These are phyloP conservation scores for Alnus glutinosa DNA, from an alignment of 306 rosid genomes.

Conservation along the genomic window DNA sequence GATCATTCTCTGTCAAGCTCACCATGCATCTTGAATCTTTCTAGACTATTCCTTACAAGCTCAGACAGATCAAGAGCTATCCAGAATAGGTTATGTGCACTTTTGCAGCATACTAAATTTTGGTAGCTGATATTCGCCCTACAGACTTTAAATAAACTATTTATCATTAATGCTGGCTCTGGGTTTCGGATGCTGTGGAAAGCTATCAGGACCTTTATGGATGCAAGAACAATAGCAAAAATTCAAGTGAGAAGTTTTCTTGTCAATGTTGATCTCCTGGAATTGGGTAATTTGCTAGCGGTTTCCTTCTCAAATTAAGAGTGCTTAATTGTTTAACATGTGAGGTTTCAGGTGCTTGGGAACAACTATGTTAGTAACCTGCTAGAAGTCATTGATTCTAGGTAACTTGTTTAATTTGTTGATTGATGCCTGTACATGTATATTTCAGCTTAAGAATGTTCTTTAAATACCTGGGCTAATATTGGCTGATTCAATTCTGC, in stretches of 20 bases:
- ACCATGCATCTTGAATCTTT: too few relatives aligned
- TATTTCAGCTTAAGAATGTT: not conserved
- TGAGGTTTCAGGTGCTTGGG: conserved; percentile 72
- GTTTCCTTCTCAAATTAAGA: not conserved
- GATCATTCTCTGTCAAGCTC: not conserved
- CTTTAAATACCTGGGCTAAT: not conserved
- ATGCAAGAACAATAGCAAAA: conserved; percentile 69
- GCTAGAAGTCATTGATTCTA: conserved; percentile 55
- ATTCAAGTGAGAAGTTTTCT: conserved; percentile 55
- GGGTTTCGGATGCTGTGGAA: conserved; percentile 88
- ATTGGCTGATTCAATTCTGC: conserved; percentile 30
- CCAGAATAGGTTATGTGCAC: not conserved
- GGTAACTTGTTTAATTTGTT: conserved; percentile 38
- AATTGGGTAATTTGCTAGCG: not conserved
- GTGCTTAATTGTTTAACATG: conserved; percentile 7
- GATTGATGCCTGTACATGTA: not conserved
- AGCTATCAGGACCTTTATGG: conserved; percentile 70
- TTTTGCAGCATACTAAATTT: conserved; percentile 6
- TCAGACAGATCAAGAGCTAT: too few relatives aligned
- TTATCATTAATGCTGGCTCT: conserved; percentile 85
- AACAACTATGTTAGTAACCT: conserved; percentile 49
- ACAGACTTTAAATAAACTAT: conserved; percentile 77
- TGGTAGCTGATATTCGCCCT: conserved; percentile 1
- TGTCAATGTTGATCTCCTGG: conserved; percentile 4
- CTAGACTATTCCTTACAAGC: too few relatives aligned